phyloP scores from a whole-genome alignment of 768 basidiomycete genomes.

The Tulasnella sp. region DNA sequence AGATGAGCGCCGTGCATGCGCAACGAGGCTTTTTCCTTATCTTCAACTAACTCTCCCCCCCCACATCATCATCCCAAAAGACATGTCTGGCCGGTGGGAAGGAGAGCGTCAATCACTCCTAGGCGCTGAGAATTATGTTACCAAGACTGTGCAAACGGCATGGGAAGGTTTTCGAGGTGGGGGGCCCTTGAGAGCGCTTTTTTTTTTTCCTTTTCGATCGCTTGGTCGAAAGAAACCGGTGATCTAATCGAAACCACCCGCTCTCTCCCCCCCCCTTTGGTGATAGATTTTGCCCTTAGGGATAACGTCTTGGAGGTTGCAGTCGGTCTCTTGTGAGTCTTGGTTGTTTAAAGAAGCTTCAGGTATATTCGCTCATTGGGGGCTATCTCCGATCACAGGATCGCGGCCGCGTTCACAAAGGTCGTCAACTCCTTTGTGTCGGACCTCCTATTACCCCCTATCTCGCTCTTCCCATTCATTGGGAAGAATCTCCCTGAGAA shows the following conservation, averaged over 20 bases:
- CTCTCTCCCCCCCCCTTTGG: no score
- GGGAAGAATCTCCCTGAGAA: conserved; percentile 36
- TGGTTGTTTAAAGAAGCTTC: neutral
- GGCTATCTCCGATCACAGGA: conserved; percentile 3
- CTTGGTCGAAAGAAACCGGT: no score
- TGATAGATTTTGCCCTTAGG: conserved; percentile 15
- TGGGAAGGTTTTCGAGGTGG: conserved; percentile 3
- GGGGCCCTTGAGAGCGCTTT: neutral
- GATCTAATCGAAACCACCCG: no score
- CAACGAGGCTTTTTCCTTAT: no score
- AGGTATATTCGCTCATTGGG: neutral
- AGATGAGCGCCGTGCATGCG: no score
- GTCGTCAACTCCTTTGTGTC: conserved; percentile 36
- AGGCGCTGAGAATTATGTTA: neutral
- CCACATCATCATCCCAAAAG: no score
- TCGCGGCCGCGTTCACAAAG: conserved; percentile 33
- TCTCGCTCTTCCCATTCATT: conserved; percentile 36
- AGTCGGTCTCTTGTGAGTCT: conserved; percentile 31
- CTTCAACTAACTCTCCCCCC: no score
- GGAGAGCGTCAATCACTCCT: conserved; percentile 4
- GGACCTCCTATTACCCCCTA: conserved; percentile 33
- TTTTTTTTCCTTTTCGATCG: no score
- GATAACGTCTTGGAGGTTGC: conserved; percentile 40
- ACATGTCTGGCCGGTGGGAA: neutral
- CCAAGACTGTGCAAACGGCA: neutral